Evolutionary conservation across 1,284 basidiomycete species (phyloP).

Genomic region (Cutaneotrichosporon sp.): DNA sequence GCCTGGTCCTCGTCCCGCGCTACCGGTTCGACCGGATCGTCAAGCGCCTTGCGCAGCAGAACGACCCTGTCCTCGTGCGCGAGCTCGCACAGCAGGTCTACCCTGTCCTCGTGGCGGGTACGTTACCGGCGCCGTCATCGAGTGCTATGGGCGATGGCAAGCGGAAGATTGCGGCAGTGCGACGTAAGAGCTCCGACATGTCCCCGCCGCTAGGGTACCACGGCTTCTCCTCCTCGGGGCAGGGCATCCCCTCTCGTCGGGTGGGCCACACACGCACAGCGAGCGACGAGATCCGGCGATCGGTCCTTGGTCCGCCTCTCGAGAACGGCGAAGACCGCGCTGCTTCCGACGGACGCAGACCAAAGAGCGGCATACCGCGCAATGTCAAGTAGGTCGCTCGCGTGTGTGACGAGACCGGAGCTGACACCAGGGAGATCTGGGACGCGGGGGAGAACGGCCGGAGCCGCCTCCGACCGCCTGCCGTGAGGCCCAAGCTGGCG

Average conservation of each 20-base stretch:
- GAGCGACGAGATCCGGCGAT: conserved; percentile 3
- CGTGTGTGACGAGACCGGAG: background rate
- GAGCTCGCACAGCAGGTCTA: conserved; percentile 58
- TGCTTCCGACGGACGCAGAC: conserved; percentile 16
- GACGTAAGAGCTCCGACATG: conserved; percentile 1
- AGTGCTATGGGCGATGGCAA: background rate
- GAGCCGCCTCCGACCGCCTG: conserved; percentile 15
- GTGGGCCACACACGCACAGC: conserved; percentile 1
- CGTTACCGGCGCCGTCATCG: background rate
- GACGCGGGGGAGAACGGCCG: conserved; percentile 43
- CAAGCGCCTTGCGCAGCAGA: conserved; percentile 72
- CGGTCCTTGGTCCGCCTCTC: conserved; percentile 3
- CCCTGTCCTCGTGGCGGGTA: conserved; percentile 36
- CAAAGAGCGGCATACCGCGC: conserved; percentile 43
- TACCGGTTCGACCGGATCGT: conserved; percentile 78
- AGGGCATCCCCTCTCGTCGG: background rate
- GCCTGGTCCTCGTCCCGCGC: conserved; percentile 73
- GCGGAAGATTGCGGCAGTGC: conserved; percentile 3
- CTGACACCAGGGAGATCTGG: conserved; percentile 42
- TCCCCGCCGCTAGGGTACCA: background rate
- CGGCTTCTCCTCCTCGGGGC: background rate
- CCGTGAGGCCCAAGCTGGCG: conserved; percentile 4
- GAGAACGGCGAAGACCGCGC: background rate
- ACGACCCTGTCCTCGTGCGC: conserved; percentile 84
- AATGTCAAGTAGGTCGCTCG: conserved; percentile 36